Base-by-base conservation (phyloP, 139 green algal genomes). In the Chlorella sp. region DNA sequence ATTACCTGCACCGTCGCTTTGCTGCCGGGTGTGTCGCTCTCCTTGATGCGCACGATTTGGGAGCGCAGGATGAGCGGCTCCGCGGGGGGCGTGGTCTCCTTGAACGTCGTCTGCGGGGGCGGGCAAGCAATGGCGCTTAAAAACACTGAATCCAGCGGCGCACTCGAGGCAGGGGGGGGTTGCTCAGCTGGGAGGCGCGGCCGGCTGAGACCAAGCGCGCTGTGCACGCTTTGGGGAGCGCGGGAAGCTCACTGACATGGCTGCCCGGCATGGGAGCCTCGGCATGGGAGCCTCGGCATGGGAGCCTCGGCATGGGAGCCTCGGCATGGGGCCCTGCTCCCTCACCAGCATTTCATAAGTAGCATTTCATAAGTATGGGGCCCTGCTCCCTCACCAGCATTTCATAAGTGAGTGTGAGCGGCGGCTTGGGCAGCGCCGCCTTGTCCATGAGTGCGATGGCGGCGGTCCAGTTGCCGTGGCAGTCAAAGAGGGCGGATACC, bases 371-470 rank as follows among this genome's bases (percentile, higher is more conserved):
- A n/a, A n/a, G n/a, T n/a, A n/a, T n/a, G n/a, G n/a, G n/a, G n/a
- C n/a, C n/a, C n/a, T n/a, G 20, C 62, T 4, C n/a, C 32, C 89
- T 44, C 74, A 97, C 93, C 88, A 93, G 78, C 75, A 97, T 90
- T 56, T 92, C 89, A 5, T 88, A 87, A 7, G 95, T 97, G 1
- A 98, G 90, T 6, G 95, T 98, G n/a, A 98, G 88, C 0, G 95
- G 94, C 3, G 95, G 95, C 57, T 90, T 92, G 1, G 95, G 92
- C 67, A 96, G 82, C 56, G 85, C 91, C 9, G 84, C 87, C 44
- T 90, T 84, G 86, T 98, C 95, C 95, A 98, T 98, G 7, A 98
- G 88, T 0, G 92, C 88, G 7, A 97, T 93, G 4, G 95, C 95
- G 4, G 95, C 94, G 23, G 91, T 95, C 94, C 93, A 96, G 85